A percentile compares a stretch with the other conserved stretches of the same genome.
These are phyloP conservation scores for Populus deltoides DNA, from an alignment of 345 rosid species.

Conservation along the genomic window DNA sequence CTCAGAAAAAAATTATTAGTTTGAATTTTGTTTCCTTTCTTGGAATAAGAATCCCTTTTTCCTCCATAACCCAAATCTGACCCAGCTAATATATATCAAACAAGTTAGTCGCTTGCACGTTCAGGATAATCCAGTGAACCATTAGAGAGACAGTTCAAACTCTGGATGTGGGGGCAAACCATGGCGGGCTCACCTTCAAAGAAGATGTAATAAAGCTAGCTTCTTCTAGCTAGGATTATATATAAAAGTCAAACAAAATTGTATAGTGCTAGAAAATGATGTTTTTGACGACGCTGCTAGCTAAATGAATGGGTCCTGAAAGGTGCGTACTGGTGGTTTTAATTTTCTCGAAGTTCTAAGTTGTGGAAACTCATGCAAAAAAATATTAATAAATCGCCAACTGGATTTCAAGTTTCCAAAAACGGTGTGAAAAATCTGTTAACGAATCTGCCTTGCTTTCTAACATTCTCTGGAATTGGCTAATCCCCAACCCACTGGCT, in stretches of 20 bases:
- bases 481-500: background rate
- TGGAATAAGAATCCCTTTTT: background rate
- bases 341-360: constrained; percentile 1
- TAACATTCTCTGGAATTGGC: constrained; percentile 33
- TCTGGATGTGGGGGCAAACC: no score
- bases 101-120: no score
- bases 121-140: no score
- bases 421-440: background rate
- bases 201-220: no score
- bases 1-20: background rate
- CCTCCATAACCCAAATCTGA: background rate
- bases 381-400: background rate
- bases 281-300: background rate
- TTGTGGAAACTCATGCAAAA: constrained; percentile 16
- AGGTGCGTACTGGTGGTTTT: background rate
- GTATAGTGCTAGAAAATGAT: background rate
- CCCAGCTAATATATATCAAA: no score
- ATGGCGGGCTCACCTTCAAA: no score
- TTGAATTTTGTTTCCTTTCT: background rate
- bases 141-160: no score
- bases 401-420: background rate
- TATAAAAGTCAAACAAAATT: background rate
- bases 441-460: constrained; percentile 1
- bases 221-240: background rate
- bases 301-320: background rate